Base-by-base conservation (phyloP, 2,329 filamentous ascomycete genomes). In the Xylaria sp. region DNA sequence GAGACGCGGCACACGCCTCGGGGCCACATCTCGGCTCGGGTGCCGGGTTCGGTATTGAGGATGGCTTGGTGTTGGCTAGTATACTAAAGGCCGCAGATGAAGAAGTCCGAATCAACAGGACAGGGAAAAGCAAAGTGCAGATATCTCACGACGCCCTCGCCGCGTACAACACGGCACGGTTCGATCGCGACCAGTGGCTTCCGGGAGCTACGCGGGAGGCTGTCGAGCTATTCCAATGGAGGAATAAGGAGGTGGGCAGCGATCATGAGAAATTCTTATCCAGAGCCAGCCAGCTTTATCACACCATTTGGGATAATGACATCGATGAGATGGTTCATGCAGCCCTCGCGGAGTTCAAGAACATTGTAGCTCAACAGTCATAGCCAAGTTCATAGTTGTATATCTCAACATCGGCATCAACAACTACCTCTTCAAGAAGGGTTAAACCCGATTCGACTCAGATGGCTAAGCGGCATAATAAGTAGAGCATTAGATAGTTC, bases 1-100 rank as follows among this genome's bases (percentile, higher is more conserved):
- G 86, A 7, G 86, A 89, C 68, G 85, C 86, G 0, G 87, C 87
- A 4, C 86, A 89, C 68, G 85, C 86, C 0, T 77, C 80, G 0
- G 84, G 82, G 0, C 86, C 86, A 0, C 85, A 87, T 73, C 82
- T 85, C 10, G 86, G 86, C 2, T 81, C 85, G 0, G 86, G 86
- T 5, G 86, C 86, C 1, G 84, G 85, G 2, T 82, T 84, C 72
- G 86, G 85, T 15, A 81, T 88, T 61, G 86, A 88, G 73, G 86
- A 88, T 66, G 82, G 81, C 1, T 78, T 85, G 29, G 72, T 73
- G 17, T 63, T 75, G 27, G 71, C 72, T n/a, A 71, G 22, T 2
- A 33, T 75, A 33, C 64, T 76, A 6, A 62, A 69, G n/a, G 69
- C 66, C 7, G 73, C 69, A 13, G 63, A 74, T 50, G 44, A 55